Conservation (phyloP, 2,329 filamentous ascomycete genomes). For the Arthrobotrys megalospora region DNA sequence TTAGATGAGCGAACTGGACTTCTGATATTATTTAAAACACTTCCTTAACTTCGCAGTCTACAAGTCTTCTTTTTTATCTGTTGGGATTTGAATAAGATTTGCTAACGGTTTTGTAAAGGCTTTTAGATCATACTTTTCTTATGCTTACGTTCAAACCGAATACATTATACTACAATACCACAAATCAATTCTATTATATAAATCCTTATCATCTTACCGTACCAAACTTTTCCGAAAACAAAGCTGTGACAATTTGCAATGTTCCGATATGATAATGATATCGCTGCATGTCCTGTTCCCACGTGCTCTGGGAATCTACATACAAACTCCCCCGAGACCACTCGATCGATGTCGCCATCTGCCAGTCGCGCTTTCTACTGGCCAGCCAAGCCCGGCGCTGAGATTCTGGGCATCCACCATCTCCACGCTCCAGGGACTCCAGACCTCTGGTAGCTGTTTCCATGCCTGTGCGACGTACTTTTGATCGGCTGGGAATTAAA, state of each 20-base stretch:
- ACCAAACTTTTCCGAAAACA: no score
- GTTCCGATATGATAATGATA: no score
- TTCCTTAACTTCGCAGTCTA: not conserved
- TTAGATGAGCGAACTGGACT: constrained; percentile 61
- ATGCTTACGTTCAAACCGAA: no score
- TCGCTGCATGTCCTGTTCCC: not conserved
- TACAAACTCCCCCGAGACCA: not conserved
- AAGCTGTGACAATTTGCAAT: not conserved
- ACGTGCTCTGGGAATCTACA: constrained; percentile 4
- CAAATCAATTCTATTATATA: no score
- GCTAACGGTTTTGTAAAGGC: not conserved
- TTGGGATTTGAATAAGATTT: constrained; percentile 8
- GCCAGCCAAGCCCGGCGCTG: constrained; percentile 7
- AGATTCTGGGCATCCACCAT: constrained; percentile 15
- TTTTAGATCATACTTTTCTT: not conserved
- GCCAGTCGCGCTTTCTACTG: constrained; percentile 17
- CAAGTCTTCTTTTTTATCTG: not conserved
- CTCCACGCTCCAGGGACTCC: constrained; percentile 8
- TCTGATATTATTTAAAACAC: constrained; percentile 39
- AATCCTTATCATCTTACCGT: no score
- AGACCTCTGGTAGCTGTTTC: constrained; percentile 9
- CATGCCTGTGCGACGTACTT: not conserved
- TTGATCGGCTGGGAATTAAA: no score
- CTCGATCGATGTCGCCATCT: constrained; percentile 46
- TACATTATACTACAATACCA: no score